These are phyloP conservation scores for Mortierella alpina DNA, from an alignment of 192 early-diverging fungal genomes.

Conservation along the genomic window DNA sequence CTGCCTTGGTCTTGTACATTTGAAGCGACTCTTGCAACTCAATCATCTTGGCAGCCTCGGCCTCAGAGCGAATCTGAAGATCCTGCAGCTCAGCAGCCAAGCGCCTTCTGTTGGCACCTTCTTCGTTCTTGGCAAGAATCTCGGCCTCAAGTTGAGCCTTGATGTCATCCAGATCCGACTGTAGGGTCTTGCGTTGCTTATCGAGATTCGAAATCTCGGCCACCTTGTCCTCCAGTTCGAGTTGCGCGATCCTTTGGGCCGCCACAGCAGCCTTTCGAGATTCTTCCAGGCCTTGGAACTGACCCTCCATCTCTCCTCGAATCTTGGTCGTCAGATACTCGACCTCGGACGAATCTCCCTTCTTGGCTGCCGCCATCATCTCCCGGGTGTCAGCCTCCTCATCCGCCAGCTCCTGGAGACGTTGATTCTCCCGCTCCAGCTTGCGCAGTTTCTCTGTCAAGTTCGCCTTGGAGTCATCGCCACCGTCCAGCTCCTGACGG, in stretches of 20 bases:
- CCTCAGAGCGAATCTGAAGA: slow-evolving; percentile 67
- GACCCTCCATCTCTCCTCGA: slow-evolving; percentile 77
- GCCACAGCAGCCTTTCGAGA: slow-evolving; percentile 83
- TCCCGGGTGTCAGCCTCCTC: slow-evolving; percentile 69
- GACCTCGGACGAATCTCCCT: slow-evolving; percentile 59
- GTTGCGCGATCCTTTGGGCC: slow-evolving; percentile 77
- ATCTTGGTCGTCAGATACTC: slow-evolving; percentile 68
- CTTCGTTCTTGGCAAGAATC: slow-evolving; percentile 71
- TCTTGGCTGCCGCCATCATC: slow-evolving; percentile 68
- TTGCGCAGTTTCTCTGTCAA: slow-evolving; percentile 58
- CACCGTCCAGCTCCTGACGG: slow-evolving; percentile 70
- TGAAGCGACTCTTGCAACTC: slow-evolving; percentile 67
- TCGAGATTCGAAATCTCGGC: slow-evolving; percentile 77
- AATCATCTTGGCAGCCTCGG: slow-evolving; percentile 68
- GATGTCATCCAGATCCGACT: slow-evolving; percentile 71
- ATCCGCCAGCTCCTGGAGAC: slow-evolving; percentile 67
- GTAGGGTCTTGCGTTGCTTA: slow-evolving; percentile 68
- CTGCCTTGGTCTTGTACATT: slow-evolving; percentile 65
- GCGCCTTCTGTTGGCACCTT: slow-evolving; percentile 65
- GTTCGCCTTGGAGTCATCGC: slow-evolving; percentile 61
- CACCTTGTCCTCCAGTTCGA: slow-evolving; percentile 84
- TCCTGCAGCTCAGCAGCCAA: slow-evolving; percentile 72
- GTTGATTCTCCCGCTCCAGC: slow-evolving; percentile 68
- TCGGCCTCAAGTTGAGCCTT: slow-evolving; percentile 72
- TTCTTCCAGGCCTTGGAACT: slow-evolving; percentile 83